Conservation (phyloP, 2,329 filamentous ascomycete species). For the Arthrinium puccinioides region DNA sequence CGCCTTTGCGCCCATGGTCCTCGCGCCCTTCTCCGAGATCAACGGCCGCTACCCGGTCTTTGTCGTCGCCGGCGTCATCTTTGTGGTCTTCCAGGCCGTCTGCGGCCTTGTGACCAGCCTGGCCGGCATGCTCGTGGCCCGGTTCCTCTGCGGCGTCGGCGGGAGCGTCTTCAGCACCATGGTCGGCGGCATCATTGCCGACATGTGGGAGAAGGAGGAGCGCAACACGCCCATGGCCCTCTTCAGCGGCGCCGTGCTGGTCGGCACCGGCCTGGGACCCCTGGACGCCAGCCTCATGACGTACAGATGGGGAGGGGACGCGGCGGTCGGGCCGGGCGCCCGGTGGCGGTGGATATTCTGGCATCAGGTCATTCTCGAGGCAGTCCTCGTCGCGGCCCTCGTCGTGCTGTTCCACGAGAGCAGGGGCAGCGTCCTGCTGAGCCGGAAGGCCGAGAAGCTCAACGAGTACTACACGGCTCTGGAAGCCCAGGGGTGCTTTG, state of each 20-base stretch:
- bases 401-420: slow-evolving; percentile 73
- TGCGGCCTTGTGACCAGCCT: slow-evolving; percentile 65
- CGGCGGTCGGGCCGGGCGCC: slow-evolving; percentile 20
- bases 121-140: slow-evolving; percentile 65
- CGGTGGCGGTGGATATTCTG: slow-evolving; percentile 85
- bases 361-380: slow-evolving; percentile 68
- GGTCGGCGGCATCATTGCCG: slow-evolving; percentile 85
- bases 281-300: slow-evolving; percentile 60
- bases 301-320: slow-evolving; percentile 39
- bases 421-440: slow-evolving; percentile 70
- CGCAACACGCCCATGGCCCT: slow-evolving; percentile 86
- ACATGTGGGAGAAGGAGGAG: slow-evolving; percentile 71
- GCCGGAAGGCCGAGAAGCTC: slow-evolving; percentile 62
- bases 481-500: slow-evolving; percentile 55
- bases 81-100: slow-evolving; percentile 62
- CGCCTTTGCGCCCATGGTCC: slow-evolving; percentile 72
- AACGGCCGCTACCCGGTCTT: slow-evolving; percentile 83
- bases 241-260: slow-evolving; percentile 71
- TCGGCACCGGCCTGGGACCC: slow-evolving; percentile 75
- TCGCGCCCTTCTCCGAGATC: slow-evolving; percentile 80
- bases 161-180: slow-evolving; percentile 78
- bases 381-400: slow-evolving; percentile 55
- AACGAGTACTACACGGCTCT: slow-evolving; percentile 75
- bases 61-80: slow-evolving; percentile 63
- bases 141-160: slow-evolving; percentile 73